A percentile compares a stretch with the other conserved stretches of the same genome.
Evolutionary conservation across 106 monocot genomes (phyloP).

Genomic region (Alisma plantagoaquatica): DNA sequence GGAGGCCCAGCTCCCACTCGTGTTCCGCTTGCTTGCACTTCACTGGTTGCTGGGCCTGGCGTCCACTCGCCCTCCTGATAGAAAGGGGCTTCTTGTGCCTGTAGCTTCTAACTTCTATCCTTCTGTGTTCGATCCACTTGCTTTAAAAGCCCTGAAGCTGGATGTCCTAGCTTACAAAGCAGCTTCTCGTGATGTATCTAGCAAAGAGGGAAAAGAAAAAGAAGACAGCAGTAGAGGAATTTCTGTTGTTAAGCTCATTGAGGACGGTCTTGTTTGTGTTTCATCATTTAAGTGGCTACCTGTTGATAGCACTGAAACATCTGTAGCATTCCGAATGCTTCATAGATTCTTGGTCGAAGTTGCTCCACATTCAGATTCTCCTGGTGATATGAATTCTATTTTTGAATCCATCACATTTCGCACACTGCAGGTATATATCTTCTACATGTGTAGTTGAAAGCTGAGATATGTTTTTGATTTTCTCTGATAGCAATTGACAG

Average conservation of each 20-base stretch:
- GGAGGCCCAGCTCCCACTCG: slow-evolving; percentile 50
- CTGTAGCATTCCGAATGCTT: slow-evolving; percentile 51
- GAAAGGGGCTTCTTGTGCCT: slow-evolving; percentile 14
- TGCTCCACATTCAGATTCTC: slow-evolving; percentile 20
- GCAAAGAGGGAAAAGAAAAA: slow-evolving; percentile 6
- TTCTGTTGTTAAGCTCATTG: slow-evolving; percentile 34
- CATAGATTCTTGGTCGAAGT: slow-evolving; percentile 61
- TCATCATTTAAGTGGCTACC: slow-evolving; percentile 82
- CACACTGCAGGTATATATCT: slow-evolving; percentile 43
- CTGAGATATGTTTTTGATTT: neutral
- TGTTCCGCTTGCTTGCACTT: slow-evolving; percentile 58
- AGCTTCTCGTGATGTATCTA: slow-evolving; percentile 9
- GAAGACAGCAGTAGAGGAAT: neutral
- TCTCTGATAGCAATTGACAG: neutral
- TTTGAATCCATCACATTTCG: slow-evolving; percentile 40
- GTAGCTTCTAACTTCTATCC: slow-evolving; percentile 52
- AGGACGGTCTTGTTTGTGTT: slow-evolving; percentile 72
- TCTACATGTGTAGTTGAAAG: neutral
- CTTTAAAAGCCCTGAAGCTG: slow-evolving; percentile 69
- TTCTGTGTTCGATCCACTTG: slow-evolving; percentile 66
- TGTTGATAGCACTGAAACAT: slow-evolving; percentile 70
- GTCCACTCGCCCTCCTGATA: slow-evolving; percentile 18
- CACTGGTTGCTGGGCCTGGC: slow-evolving; percentile 68
- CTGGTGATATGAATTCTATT: slow-evolving; percentile 11
- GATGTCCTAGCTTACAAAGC: slow-evolving; percentile 64